Percentiles rank a stretch among this genome's conserved stretches.
Conservation (phyloP, 805 yeast species). For the Sporopachydermia quercuum region DNA sequence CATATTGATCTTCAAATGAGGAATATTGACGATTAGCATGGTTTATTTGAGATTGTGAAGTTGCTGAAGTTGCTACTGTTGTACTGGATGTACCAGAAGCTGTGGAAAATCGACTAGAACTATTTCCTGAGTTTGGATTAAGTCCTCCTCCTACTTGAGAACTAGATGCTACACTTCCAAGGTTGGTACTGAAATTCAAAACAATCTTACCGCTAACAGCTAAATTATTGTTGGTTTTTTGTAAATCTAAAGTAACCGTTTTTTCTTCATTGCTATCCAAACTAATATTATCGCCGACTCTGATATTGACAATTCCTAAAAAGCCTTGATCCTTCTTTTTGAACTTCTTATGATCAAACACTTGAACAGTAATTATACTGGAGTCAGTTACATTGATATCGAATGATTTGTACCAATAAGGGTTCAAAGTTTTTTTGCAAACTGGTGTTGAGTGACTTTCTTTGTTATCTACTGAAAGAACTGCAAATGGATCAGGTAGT, state of each 20-base stretch:
- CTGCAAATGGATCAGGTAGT: conserved; percentile 97
- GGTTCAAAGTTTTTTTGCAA: conserved; percentile 85
- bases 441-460: conserved; percentile 93
- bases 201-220: conserved; percentile 90
- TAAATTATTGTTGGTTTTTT: conserved; percentile 79
- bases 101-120: neutral
- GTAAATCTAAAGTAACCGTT: conserved; percentile 84
- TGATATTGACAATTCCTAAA: conserved; percentile 84
- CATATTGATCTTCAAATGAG: conserved; percentile 93
- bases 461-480: conserved; percentile 90
- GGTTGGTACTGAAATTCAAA: conserved; percentile 23
- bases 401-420: conserved; percentile 95
- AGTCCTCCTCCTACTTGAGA: neutral
- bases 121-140: neutral
- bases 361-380: conserved; percentile 80
- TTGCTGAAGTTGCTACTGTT: conserved; percentile 3
- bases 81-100: neutral
- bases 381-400: conserved; percentile 48
- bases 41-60: conserved; percentile 7
- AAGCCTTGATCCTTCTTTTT: conserved; percentile 98
- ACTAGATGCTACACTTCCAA: conserved; percentile 2
- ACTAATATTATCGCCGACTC: conserved; percentile 81
- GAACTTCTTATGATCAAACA: conserved; percentile 93
- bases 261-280: conserved; percentile 38
- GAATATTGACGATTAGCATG: conserved; percentile 49